phyloP scores from a whole-genome alignment of 192 early-diverging fungal species.

The Coemansia guatemalensis region DNA sequence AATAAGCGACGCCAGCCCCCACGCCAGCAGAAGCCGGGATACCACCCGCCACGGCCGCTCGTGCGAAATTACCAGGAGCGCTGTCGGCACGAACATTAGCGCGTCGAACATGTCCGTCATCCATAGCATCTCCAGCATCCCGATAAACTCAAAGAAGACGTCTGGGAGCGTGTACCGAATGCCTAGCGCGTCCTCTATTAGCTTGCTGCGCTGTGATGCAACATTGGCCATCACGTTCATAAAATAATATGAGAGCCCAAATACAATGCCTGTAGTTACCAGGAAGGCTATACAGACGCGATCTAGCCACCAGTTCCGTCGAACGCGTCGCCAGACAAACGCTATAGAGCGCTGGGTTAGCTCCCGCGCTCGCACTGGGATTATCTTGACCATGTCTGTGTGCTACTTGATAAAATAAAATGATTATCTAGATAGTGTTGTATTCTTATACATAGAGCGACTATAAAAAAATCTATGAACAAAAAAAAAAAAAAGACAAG shows the following conservation, averaged over 20 bases:
- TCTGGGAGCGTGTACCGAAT: conserved; percentile 49
- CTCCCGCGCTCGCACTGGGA: conserved; percentile 10
- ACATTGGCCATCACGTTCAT: conserved; percentile 69
- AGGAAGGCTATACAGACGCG: conserved; percentile 36
- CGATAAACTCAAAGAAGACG: conserved; percentile 61
- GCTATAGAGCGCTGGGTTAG: background rate
- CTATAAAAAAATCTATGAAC: background rate
- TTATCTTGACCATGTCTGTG: conserved; percentile 8
- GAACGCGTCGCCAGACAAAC: conserved; percentile 30
- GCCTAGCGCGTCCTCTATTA: conserved; percentile 42
- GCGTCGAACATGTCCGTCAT: conserved; percentile 64
- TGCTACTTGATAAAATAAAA: background rate
- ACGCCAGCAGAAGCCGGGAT: conserved; percentile 55
- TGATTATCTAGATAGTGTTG: too few relatives aligned
- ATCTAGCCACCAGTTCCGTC: conserved; percentile 57
- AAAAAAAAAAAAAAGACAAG: background rate
- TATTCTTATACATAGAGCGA: too few relatives aligned
- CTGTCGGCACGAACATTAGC: conserved; percentile 56
- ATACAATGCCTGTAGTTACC: conserved; percentile 14
- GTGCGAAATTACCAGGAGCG: conserved; percentile 54
- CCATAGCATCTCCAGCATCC: conserved; percentile 55
- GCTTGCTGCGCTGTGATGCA: conserved; percentile 58
- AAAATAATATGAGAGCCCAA: conserved; percentile 55
- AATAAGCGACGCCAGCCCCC: conserved; percentile 58
- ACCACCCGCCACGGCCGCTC: conserved; percentile 58